These are phyloP conservation scores for Corrigiola litoralis DNA, from an alignment of 179 eudicot species.

Conservation along the genomic window DNA sequence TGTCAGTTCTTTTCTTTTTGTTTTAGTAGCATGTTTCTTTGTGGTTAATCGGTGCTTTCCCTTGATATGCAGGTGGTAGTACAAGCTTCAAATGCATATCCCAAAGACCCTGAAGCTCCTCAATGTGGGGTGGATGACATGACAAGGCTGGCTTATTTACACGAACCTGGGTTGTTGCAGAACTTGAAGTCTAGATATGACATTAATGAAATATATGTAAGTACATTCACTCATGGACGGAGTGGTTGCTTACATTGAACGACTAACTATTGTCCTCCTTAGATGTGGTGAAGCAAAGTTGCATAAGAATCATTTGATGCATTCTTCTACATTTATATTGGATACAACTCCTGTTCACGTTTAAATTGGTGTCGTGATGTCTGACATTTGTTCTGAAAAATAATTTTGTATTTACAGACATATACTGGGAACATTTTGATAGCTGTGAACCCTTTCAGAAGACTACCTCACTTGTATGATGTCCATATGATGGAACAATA, in stretches of 20 bases:
- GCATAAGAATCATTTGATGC: constrained; percentile 8
- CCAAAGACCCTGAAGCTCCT: constrained; percentile 93
- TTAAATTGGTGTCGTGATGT: background rate
- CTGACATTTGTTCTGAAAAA: constrained; percentile 19
- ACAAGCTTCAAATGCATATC: constrained; percentile 60
- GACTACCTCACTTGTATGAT: constrained; percentile 85
- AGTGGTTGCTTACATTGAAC: background rate
- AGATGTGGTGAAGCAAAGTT: background rate
- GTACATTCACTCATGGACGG: constrained; percentile 26
- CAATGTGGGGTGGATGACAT: constrained; percentile 97
- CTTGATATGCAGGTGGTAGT: constrained; percentile 59
- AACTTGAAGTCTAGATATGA: constrained; percentile 87
- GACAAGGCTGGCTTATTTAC: constrained; percentile 96
- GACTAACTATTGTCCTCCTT: background rate
- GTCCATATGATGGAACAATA: constrained; percentile 98
- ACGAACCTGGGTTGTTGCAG: constrained; percentile 87
- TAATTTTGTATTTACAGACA: constrained; percentile 51
- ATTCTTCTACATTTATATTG: background rate
- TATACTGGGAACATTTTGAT: constrained; percentile 91
- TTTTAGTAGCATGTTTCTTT: background rate
- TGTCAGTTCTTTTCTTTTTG: background rate
- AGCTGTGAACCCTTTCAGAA: constrained; percentile 92
- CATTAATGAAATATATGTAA: constrained; percentile 91
- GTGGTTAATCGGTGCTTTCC: constrained; percentile 8
- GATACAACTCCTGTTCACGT: background rate